These are phyloP conservation scores for Paramyrothecium sp. DNA, from an alignment of 2,329 filamentous ascomycete species.

Conservation along the genomic window DNA sequence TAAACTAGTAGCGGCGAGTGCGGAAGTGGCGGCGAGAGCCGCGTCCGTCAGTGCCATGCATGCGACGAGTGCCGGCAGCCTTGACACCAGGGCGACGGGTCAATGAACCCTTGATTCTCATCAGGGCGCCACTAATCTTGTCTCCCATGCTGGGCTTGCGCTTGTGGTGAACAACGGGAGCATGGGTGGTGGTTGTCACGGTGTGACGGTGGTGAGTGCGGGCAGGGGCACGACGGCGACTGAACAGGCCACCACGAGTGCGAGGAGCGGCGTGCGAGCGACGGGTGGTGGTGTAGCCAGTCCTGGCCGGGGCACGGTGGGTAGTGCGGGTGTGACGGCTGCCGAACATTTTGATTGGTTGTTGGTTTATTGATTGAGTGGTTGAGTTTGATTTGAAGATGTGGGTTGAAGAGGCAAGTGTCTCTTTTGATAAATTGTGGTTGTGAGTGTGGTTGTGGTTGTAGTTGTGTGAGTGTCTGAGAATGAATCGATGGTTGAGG, in stretches of 20 bases:
- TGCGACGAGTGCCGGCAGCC: constrained; percentile 72
- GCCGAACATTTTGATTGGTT: constrained; percentile 29
- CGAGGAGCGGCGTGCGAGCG: constrained; percentile 8
- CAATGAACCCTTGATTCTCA: constrained; percentile 69
- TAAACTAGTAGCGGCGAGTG: constrained; percentile 12
- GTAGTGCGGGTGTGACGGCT: constrained; percentile 14
- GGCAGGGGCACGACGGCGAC: constrained; percentile 19
- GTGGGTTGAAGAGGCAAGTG: neutral
- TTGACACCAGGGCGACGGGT: constrained; percentile 69
- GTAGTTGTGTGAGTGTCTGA: neutral
- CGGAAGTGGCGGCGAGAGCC: constrained; percentile 40
- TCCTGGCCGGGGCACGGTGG: constrained; percentile 19
- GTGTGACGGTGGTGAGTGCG: constrained; percentile 31
- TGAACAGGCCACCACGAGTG: constrained; percentile 12
- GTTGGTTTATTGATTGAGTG: constrained; percentile 5
- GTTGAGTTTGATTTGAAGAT: constrained; percentile 3
- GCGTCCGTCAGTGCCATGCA: constrained; percentile 72
- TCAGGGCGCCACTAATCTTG: constrained; percentile 74
- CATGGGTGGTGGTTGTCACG: constrained; percentile 36
- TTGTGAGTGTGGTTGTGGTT: neutral
- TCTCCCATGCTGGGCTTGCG: constrained; percentile 69
- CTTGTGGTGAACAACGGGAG: constrained; percentile 59
- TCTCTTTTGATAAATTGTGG: neutral
- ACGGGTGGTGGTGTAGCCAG: constrained; percentile 21
- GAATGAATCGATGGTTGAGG: neutral